Conservation (phyloP, 345 rosid species). For the Brassica cretica region DNA sequence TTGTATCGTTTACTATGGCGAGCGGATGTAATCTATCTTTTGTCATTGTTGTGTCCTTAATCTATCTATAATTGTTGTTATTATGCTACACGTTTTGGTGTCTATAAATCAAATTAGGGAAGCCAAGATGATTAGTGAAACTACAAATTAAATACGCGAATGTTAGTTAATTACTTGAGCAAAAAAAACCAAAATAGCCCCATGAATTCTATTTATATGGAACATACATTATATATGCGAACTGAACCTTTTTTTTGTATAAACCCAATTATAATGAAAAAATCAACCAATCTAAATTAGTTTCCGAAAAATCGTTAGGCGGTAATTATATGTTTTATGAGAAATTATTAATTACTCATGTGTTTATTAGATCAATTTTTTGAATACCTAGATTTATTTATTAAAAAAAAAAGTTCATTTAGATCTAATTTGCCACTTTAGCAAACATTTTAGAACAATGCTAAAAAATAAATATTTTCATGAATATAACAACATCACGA, state of each 20-base stretch:
- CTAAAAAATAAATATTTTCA: neutral
- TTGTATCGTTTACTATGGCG: slow-evolving; percentile 2
- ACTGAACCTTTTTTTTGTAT: neutral
- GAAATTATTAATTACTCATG: too few relatives aligned
- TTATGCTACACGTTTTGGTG: neutral
- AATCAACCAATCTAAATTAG: neutral
- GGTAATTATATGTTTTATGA: too few relatives aligned
- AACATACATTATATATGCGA: too few relatives aligned
- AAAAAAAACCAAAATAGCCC: neutral
- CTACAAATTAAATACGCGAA: neutral
- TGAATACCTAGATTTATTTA: too few relatives aligned
- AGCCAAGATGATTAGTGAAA: neutral
- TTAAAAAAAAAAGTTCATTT: too few relatives aligned
- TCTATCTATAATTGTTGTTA: neutral
- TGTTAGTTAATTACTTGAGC: neutral
- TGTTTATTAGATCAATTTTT: too few relatives aligned
- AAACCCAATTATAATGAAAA: neutral
- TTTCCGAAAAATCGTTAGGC: too few relatives aligned
- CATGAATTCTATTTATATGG: neutral
- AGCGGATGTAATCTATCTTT: neutral
- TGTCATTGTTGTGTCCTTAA: neutral
- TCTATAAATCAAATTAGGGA: neutral
- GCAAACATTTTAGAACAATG: too few relatives aligned
- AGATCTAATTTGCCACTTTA: too few relatives aligned
- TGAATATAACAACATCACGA: neutral